Conservation (phyloP, 1,139 yeast genomes). For the Sugiyamaella castrensis region DNA sequence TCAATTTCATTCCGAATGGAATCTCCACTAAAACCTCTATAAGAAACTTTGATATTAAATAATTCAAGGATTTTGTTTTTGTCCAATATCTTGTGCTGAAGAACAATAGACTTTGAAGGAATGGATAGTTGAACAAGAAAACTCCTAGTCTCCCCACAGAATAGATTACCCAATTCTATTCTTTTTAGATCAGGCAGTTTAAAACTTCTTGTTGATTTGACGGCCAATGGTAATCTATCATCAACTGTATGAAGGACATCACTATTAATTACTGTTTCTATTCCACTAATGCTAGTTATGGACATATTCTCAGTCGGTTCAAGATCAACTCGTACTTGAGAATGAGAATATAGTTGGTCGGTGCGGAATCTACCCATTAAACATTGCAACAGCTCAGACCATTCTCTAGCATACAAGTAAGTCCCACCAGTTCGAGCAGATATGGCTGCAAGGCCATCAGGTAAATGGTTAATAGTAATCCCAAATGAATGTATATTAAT, state of each 20-base stretch:
- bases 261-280: conserved; percentile 12
- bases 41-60: conserved; percentile 12
- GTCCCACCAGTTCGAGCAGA: conserved; percentile 18
- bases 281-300: conserved; percentile 18
- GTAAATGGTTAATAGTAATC: conserved; percentile 17
- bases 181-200: conserved; percentile 12
- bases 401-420: conserved; percentile 19
- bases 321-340: conserved; percentile 20
- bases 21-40: conserved; percentile 16
- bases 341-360: conserved; percentile 18
- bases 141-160: conserved; percentile 23
- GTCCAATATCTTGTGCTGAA: conserved; percentile 3
- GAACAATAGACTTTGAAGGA: background rate
- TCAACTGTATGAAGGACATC: conserved; percentile 14
- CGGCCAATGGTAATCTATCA: conserved; percentile 3
- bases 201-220: conserved; percentile 8
- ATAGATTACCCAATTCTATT: conserved; percentile 22
- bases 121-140: conserved; percentile 25
- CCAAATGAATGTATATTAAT: conserved; percentile 21
- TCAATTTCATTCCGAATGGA: background rate
- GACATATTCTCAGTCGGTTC: conserved; percentile 18
- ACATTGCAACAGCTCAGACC: conserved; percentile 17
- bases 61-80: conserved; percentile 1
- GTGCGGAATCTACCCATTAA: conserved; percentile 15
- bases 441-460: conserved; percentile 16